Percentiles rank a stretch among this genome's conserved stretches.
Conservation (phyloP, 1,139 yeast genomes). For the Lodderomyces oxycetoniae region DNA sequence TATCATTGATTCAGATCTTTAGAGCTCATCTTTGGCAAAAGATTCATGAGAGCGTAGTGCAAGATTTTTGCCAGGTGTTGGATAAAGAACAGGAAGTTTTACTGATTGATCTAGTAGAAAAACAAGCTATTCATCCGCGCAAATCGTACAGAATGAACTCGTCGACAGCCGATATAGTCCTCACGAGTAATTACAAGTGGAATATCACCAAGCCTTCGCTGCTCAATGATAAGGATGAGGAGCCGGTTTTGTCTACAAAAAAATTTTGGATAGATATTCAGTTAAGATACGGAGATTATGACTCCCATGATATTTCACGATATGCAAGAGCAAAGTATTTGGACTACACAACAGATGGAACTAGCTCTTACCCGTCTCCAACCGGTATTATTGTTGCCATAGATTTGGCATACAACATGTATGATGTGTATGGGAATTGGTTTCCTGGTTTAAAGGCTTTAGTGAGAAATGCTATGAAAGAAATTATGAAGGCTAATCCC, state of each 20-base stretch:
- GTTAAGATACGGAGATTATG: constrained; percentile 93
- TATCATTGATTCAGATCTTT: constrained; percentile 91
- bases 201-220: constrained; percentile 78
- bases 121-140: constrained; percentile 93
- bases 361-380: constrained; percentile 86
- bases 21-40: constrained; percentile 99
- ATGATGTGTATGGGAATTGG: constrained; percentile 97
- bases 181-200: constrained; percentile 79
- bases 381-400: constrained; percentile 89
- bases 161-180: constrained; percentile 84
- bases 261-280: constrained; percentile 96
- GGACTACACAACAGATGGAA: constrained; percentile 86
- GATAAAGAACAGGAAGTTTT: constrained; percentile 83
- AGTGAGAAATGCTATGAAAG: constrained; percentile 87
- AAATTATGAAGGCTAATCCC: constrained; percentile 93
- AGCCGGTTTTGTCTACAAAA: constrained; percentile 50
- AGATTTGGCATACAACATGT: constrained; percentile 93
- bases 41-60: constrained; percentile 92
- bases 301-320: constrained; percentile 92
- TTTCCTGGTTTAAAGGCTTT: constrained; percentile 90
- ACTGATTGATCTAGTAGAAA: constrained; percentile 81
- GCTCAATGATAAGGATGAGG: constrained; percentile 58
- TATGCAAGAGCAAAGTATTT: constrained; percentile 89
- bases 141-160: constrained; percentile 97
- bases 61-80: constrained; percentile 86